phyloP scores from a whole-genome alignment of 305 asterid species.

The Monarda citriodora region DNA sequence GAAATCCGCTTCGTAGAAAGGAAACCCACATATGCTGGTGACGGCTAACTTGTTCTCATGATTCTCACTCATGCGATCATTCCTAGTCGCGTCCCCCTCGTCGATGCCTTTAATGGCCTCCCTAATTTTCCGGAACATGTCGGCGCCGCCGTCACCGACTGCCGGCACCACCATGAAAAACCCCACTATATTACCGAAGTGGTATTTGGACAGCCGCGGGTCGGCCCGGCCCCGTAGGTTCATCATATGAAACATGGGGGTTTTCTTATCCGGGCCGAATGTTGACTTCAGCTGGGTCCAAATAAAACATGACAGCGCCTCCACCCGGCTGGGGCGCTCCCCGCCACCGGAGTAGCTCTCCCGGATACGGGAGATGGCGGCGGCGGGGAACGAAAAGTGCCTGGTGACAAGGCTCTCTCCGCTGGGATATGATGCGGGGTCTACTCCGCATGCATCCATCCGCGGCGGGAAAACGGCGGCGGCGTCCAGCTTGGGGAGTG shows the following conservation, averaged over 20 bases:
- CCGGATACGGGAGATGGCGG: constrained; percentile 22
- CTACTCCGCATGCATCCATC: constrained; percentile 1
- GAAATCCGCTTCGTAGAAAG: too few relatives aligned
- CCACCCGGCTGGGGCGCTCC: constrained; percentile 26
- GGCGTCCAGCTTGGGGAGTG: constrained; percentile 16
- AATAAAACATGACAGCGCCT: not conserved
- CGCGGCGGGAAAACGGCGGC: constrained; percentile 31
- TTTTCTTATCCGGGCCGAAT: too few relatives aligned
- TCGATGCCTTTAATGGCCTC: constrained; percentile 28
- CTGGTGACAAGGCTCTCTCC: constrained; percentile 21
- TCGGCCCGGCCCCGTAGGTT: too few relatives aligned
- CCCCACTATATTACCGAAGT: constrained; percentile 22
- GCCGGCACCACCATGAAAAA: constrained; percentile 19
- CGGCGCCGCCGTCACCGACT: constrained; percentile 13
- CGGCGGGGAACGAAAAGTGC: constrained; percentile 27
- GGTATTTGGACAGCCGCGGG: too few relatives aligned
- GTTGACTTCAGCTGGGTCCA: too few relatives aligned
- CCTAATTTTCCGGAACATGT: constrained; percentile 20
- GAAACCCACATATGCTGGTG: not conserved
- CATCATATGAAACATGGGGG: too few relatives aligned
- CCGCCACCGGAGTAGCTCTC: constrained; percentile 15
- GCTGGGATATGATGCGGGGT: constrained; percentile 1
- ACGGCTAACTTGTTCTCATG: not conserved
- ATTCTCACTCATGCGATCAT: constrained; percentile 4
- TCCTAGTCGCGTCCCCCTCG: constrained; percentile 16